These are phyloP conservation scores for Saccharomycopsis phalli DNA, from an alignment of 1,139 yeast genomes.

Conservation along the genomic window DNA sequence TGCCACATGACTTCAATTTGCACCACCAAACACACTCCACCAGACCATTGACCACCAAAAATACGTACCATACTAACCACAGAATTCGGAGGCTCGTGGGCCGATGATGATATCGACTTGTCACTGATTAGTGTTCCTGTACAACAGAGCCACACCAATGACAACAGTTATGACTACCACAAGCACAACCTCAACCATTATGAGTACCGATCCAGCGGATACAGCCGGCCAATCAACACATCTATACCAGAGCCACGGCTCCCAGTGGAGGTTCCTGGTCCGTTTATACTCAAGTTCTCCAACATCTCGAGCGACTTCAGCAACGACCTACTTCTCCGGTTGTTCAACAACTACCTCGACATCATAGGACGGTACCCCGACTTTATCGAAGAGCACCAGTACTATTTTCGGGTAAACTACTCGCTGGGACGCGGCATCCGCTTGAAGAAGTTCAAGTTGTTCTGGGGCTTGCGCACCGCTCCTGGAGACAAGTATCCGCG, in stretches of 20 bases:
- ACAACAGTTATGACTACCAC: conserved; percentile 10
- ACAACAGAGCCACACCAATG: conserved; percentile 1
- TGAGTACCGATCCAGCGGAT: neutral
- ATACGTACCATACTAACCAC: conserved; percentile 8
- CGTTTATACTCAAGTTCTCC: conserved; percentile 47
- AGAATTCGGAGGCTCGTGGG: conserved; percentile 41
- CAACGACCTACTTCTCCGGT: conserved; percentile 20
- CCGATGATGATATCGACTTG: conserved; percentile 51
- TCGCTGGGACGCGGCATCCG: conserved; percentile 18
- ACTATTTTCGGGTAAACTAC: conserved; percentile 12
- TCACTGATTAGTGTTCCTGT: conserved; percentile 45
- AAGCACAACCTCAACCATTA: conserved; percentile 8
- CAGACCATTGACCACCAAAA: neutral
- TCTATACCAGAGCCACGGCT: neutral
- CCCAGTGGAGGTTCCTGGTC: conserved; percentile 30
- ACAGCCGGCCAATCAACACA: neutral
- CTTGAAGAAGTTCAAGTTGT: conserved; percentile 29
- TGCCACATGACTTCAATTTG: neutral
- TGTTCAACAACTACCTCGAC: conserved; percentile 19
- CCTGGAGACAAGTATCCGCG: conserved; percentile 23
- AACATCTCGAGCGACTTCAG: conserved; percentile 38
- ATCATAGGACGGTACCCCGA: conserved; percentile 18
- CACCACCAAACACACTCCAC: neutral
- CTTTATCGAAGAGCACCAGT: conserved; percentile 14
- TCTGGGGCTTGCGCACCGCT: conserved; percentile 28